Conservation (phyloP, 2,329 filamentous ascomycete genomes). For the Colletotrichum camelliae region DNA sequence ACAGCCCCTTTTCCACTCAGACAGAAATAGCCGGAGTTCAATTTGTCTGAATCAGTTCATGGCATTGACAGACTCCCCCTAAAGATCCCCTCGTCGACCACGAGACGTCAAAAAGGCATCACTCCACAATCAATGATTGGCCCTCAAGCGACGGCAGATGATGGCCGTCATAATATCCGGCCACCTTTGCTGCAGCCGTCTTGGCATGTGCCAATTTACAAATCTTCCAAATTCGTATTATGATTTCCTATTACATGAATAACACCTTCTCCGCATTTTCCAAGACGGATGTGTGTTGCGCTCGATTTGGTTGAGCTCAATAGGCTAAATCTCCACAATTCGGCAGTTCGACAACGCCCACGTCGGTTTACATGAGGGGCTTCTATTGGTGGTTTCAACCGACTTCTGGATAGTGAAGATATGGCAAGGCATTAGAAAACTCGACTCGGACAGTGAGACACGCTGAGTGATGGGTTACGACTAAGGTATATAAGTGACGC, state of each 20-base stretch:
- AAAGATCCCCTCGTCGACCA: background rate
- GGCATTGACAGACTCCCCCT: background rate
- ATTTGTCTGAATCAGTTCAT: background rate
- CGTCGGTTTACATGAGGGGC: background rate
- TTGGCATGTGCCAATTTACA: background rate
- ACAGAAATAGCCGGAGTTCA: background rate
- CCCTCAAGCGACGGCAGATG: background rate
- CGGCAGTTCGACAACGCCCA: background rate
- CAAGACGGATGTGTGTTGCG: background rate
- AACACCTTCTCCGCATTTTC: background rate
- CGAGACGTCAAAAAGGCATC: background rate
- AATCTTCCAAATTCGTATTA: background rate
- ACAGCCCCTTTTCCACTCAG: background rate
- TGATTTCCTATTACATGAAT: background rate
- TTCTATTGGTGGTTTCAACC: background rate
- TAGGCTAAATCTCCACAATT: constrained; percentile 4
- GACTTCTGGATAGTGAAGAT: fast-evolving
- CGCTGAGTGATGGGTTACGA: background rate
- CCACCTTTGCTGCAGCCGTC: background rate
- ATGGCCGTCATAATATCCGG: background rate
- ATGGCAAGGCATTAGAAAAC: background rate
- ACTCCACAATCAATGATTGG: background rate
- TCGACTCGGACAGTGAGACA: fast-evolving
- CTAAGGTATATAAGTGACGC: background rate
- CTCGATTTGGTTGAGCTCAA: background rate